phyloP scores from a whole-genome alignment of 495 filamentous ascomycete genomes.

The Aspergillus bridgeri region DNA sequence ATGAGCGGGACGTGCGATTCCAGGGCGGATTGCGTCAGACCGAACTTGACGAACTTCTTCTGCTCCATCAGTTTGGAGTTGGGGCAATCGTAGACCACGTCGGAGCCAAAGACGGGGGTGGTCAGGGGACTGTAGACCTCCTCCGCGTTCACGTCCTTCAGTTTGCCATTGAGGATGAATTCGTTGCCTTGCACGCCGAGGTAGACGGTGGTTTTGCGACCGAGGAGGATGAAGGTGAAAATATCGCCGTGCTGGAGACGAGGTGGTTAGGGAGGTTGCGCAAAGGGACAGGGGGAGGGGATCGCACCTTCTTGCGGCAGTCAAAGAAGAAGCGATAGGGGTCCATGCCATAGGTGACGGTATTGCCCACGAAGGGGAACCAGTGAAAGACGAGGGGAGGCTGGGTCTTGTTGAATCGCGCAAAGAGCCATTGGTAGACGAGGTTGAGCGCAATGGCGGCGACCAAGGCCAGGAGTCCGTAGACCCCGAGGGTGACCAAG shows the following conservation, averaged over 20 bases:
- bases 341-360: constrained; percentile 78
- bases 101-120: constrained; percentile 79
- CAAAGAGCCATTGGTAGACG: constrained; percentile 63
- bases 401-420: constrained; percentile 56
- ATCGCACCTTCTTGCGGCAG: constrained; percentile 62
- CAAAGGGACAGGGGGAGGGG: background rate
- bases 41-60: constrained; percentile 86
- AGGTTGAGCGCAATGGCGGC: constrained; percentile 63
- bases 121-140: constrained; percentile 79
- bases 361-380: constrained; percentile 76
- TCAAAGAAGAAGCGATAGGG: constrained; percentile 74
- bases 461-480: constrained; percentile 28
- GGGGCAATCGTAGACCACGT: constrained; percentile 85
- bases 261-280: background rate
- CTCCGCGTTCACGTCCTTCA: constrained; percentile 76
- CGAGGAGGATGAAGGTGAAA: constrained; percentile 76
- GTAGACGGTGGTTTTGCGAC: constrained; percentile 71
- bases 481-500: constrained; percentile 14
- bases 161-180: constrained; percentile 82
- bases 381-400: constrained; percentile 82
- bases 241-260: constrained; percentile 66
- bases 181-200: constrained; percentile 75
- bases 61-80: constrained; percentile 83
- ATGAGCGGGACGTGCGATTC: constrained; percentile 76
- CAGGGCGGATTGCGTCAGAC: constrained; percentile 72